Evolutionary conservation across 2,329 filamentous ascomycete species (phyloP).

Genomic region (Cercospora janseana): DNA sequence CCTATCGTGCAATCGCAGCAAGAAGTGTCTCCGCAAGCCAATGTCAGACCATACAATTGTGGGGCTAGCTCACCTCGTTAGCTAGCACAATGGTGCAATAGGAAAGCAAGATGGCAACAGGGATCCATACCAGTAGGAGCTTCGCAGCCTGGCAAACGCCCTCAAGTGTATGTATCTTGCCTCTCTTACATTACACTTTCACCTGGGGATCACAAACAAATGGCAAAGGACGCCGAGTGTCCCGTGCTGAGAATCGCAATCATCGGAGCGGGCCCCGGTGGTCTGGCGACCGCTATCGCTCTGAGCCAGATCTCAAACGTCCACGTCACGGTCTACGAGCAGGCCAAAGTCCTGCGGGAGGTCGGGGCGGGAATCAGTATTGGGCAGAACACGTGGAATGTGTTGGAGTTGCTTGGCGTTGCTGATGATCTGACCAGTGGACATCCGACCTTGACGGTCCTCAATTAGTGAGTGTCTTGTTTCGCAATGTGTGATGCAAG

Average conservation of each 20-base stretch:
- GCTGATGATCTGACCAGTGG: slow-evolving; percentile 38
- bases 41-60: background rate
- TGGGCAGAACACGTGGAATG: slow-evolving; percentile 49
- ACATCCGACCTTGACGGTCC: slow-evolving; percentile 22
- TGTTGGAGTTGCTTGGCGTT: slow-evolving; percentile 48
- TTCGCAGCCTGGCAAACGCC: background rate
- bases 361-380: slow-evolving; percentile 51
- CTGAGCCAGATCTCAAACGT: slow-evolving; percentile 45
- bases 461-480: slow-evolving; percentile 16
- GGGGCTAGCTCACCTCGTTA: slow-evolving; percentile 1
- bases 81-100: slow-evolving; percentile 11
- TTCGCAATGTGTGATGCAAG: no score
- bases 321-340: slow-evolving; percentile 47
- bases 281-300: slow-evolving; percentile 47
- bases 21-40: no score
- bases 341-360: slow-evolving; percentile 47
- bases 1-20: no score
- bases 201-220: background rate
- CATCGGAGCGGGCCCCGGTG: slow-evolving; percentile 38
- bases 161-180: background rate
- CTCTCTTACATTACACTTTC: no score
- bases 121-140: background rate
- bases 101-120: background rate
- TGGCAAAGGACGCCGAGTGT: slow-evolving; percentile 2
- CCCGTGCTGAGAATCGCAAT: slow-evolving; percentile 35